These are phyloP conservation scores for Chalciporus sphaerocephalus DNA, from an alignment of 768 basidiomycete genomes.

Conservation along the genomic window DNA sequence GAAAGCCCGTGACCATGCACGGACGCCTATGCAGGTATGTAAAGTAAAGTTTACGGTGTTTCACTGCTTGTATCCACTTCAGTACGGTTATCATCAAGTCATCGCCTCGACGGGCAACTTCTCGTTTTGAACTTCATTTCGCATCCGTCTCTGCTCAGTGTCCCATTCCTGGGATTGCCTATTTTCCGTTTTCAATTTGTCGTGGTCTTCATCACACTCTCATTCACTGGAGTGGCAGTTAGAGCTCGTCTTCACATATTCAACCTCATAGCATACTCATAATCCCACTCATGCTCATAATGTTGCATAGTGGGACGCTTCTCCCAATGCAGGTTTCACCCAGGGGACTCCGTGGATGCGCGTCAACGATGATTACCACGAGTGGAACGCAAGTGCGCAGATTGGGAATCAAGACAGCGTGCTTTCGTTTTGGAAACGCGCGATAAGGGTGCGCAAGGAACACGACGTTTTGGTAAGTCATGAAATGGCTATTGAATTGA, in stretches of 20 bases:
- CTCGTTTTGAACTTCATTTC: not conserved
- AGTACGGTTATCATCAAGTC: not conserved
- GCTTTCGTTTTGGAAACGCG: constrained; percentile 55
- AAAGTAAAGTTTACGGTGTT: not conserved
- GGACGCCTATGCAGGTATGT: constrained; percentile 63
- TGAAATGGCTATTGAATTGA: not conserved
- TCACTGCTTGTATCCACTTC: not conserved
- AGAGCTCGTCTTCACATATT: not conserved
- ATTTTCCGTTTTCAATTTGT: not conserved
- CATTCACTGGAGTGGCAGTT: too few relatives aligned
- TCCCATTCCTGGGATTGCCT: not conserved
- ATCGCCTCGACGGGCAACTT: not conserved
- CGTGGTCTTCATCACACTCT: not conserved
- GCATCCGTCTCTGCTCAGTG: not conserved
- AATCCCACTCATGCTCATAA: not conserved
- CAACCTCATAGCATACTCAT: not conserved
- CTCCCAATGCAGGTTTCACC: constrained; percentile 59
- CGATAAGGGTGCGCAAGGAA: constrained; percentile 49
- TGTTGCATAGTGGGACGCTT: constrained; percentile 51
- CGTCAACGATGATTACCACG: constrained; percentile 61
- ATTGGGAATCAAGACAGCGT: constrained; percentile 48
- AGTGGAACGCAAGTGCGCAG: constrained; percentile 55
- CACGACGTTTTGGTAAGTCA: constrained; percentile 49
- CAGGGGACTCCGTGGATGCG: constrained; percentile 70
- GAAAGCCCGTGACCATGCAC: constrained; percentile 68